Base-by-base conservation (phyloP, 2,329 filamentous ascomycete genomes). In the Dryadomyces sulphureus region DNA sequence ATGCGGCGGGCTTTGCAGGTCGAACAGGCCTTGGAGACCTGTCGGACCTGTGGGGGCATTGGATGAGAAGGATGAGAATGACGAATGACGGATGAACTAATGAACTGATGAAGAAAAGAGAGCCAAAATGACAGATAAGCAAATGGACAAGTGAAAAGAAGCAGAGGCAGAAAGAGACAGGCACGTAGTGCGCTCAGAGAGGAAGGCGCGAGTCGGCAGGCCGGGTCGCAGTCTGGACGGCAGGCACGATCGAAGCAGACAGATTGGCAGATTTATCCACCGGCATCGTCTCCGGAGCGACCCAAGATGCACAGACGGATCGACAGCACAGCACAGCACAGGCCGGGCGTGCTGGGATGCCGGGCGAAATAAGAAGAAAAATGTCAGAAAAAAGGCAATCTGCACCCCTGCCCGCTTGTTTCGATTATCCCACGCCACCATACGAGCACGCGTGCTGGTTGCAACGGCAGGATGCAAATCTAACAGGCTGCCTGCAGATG, bases 1-100 rank as follows among this genome's bases (percentile, higher is more conserved):
- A 49, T 49, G 7, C 47, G 43, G 2, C 47, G 43, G 1, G 47
- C 27, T 19, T 46, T 46, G 40, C 47, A 49, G 12, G 44, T 46
- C 2, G 27, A 40, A 25, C 47, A 49, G 11, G 47, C 47, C 16
- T 38, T 41, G 16, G 47, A 49, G 5, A 49, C 38, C 9, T 17
- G 34, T 8, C 47, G 40, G 4, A 32, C n/a, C 30, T 45, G 43
- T 14, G 47, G 43, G 7, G 41, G 20, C 41, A 45, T n/a, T n/a
- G 27, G 27, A 30, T 14, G 27, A 14, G 7, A 30, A 7, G 7
- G 27, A 30, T 7, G 27, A 30, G 27, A 30, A 30, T 7, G 27
- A 30, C 7, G 27, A 14, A 7, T 7, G 14, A 30, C 14, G 27
- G 27, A 30, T 7, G 27, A 30, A 30, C 7, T 7, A 14, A 30